A percentile compares a stretch with the other conserved stretches of the same genome.
These are phyloP conservation scores for Volvox reticuliferus DNA, from an alignment of 139 green algal species.

Conservation along the genomic window DNA sequence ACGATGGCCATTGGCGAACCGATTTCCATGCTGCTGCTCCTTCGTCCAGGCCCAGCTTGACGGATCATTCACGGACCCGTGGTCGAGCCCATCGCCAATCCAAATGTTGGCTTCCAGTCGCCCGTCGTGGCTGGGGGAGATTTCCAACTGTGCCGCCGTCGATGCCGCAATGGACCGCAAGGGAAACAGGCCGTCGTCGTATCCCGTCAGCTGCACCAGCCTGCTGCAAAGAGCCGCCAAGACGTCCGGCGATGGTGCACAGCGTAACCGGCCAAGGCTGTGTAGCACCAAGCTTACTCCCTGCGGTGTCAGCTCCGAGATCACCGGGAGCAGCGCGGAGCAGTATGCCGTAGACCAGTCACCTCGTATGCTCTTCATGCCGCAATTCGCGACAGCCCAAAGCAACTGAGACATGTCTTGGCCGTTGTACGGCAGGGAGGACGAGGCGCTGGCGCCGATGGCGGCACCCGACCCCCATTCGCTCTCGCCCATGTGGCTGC, in stretches of 20 bases:
- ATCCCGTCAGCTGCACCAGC: background rate
- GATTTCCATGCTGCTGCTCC: too few species aligned
- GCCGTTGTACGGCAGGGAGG: conserved; percentile 1
- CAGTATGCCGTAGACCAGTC: conserved; percentile 19
- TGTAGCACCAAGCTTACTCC: conserved; percentile 10
- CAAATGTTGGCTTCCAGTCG: too few species aligned
- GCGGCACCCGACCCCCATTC: background rate
- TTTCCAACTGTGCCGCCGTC: too few species aligned
- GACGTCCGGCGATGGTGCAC: background rate
- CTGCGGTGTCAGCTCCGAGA: background rate
- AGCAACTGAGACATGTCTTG: conserved; percentile 35
- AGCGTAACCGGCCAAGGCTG: background rate
- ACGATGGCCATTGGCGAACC: too few species aligned
- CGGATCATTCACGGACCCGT: too few species aligned
- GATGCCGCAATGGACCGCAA: too few species aligned
- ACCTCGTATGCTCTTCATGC: background rate
- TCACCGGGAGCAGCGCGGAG: background rate
- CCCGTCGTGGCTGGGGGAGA: too few species aligned
- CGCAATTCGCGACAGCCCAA: background rate
- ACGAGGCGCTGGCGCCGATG: background rate
- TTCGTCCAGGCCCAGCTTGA: too few species aligned
- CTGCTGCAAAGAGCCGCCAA: background rate
- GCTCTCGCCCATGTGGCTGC: background rate
- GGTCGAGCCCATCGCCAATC: too few species aligned
- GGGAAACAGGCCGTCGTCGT: background rate